Conservation (phyloP, 1,284 basidiomycete genomes). For the Leccinum insolens region DNA sequence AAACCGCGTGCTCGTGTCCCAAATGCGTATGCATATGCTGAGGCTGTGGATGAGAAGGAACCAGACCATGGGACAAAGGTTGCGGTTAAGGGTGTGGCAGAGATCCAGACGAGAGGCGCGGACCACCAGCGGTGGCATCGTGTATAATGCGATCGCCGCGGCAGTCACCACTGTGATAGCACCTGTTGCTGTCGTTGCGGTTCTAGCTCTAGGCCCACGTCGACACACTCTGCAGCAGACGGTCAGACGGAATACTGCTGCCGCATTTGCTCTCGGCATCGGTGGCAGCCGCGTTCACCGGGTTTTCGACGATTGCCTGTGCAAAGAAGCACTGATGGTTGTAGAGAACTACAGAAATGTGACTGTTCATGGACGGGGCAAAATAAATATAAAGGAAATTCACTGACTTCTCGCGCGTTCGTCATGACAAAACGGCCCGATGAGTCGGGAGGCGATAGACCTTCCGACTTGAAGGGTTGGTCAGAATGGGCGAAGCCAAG, state of each 20-base stretch:
- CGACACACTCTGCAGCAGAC: too few species aligned
- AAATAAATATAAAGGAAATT: constrained; percentile 24
- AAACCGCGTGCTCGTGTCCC: too few species aligned
- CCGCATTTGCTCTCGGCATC: constrained; percentile 15
- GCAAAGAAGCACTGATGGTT: constrained; percentile 73
- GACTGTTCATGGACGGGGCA: constrained; percentile 2
- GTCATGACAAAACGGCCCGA: constrained; percentile 55
- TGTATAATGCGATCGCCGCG: too few species aligned
- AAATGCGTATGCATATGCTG: too few species aligned
- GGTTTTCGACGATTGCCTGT: constrained; percentile 66
- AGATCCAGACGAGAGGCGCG: too few species aligned
- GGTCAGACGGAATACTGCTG: constrained; percentile 10
- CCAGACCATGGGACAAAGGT: too few species aligned
- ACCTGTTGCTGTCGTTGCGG: too few species aligned
- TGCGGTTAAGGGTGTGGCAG: too few species aligned
- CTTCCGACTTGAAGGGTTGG: constrained; percentile 18
- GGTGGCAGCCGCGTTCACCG: constrained; percentile 38
- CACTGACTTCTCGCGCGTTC: constrained; percentile 60
- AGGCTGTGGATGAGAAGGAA: too few species aligned
- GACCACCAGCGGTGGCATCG: too few species aligned
- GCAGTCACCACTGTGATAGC: too few species aligned
- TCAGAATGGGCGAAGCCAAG: constrained; percentile 14
- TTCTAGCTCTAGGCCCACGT: too few species aligned
- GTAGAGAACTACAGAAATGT: constrained; percentile 56
- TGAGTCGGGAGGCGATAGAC: constrained; percentile 34